Evolutionary conservation across 345 rosid genomes (phyloP).

Genomic region (Carallia pectinifolia): DNA sequence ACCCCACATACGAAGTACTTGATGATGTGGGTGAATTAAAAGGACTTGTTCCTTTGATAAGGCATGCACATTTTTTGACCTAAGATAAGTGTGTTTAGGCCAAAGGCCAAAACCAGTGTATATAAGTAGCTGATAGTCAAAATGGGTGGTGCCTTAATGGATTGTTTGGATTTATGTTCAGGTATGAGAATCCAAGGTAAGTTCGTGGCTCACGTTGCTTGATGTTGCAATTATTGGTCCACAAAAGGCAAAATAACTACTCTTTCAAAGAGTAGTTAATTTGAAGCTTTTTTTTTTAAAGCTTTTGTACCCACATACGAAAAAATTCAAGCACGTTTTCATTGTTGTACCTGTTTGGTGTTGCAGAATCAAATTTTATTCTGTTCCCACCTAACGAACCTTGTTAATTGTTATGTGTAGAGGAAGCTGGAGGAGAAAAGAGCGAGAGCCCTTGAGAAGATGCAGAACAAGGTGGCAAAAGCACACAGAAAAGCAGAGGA

Average conservation of each 20-base stretch:
- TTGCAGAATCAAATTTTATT: too few relatives aligned
- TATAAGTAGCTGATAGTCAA: not conserved
- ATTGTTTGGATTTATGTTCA: not conserved
- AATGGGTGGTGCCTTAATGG: not conserved
- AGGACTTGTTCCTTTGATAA: not conserved
- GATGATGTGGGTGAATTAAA: not conserved
- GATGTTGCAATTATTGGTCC: constrained; percentile 7
- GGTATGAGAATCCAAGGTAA: too few relatives aligned
- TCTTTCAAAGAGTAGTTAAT: not conserved
- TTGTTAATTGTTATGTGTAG: constrained; percentile 30
- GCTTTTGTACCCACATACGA: not conserved
- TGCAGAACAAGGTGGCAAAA: constrained; percentile 79
- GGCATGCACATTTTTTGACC: not conserved
- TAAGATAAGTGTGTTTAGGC: not conserved
- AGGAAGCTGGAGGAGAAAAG: constrained; percentile 95
- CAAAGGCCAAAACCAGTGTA: too few relatives aligned
- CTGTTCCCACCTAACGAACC: too few relatives aligned
- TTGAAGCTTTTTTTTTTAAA: not conserved
- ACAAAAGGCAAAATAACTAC: not conserved
- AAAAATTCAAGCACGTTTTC: too few relatives aligned
- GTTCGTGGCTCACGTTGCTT: not conserved
- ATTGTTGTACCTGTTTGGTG: too few relatives aligned
- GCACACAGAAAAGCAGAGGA: constrained; percentile 91
- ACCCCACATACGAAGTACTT: not conserved
- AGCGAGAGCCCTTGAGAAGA: constrained; percentile 79